These are phyloP conservation scores for Ramalina intermedia DNA, from an alignment of 495 filamentous ascomycete species.

Conservation along the genomic window DNA sequence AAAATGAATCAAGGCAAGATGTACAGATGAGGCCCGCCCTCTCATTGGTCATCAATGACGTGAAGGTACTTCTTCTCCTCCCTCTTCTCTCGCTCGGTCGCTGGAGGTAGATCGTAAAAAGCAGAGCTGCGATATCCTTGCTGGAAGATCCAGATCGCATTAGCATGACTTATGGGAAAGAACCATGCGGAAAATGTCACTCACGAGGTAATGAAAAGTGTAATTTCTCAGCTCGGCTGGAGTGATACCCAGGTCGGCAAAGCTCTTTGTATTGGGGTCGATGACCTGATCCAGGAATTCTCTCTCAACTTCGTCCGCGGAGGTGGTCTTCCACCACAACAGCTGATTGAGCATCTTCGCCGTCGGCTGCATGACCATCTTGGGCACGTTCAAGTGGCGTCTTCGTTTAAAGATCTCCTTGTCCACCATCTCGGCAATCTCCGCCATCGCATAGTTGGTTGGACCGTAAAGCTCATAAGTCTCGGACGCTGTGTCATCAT, in stretches of 20 bases:
- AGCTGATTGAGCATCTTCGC: slow-evolving; percentile 59
- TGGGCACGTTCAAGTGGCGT: slow-evolving; percentile 84
- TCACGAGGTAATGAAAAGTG: slow-evolving; percentile 86
- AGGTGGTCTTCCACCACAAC: slow-evolving; percentile 77
- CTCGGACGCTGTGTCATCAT: slow-evolving; percentile 77
- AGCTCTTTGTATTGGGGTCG: slow-evolving; percentile 83
- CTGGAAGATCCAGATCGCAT: slow-evolving; percentile 30
- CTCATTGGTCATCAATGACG: slow-evolving; percentile 73
- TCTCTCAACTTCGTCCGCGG: slow-evolving; percentile 77
- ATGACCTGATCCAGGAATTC: slow-evolving; percentile 93
- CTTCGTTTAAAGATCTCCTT: slow-evolving; percentile 81
- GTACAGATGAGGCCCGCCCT: too few species aligned
- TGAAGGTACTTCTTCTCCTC: slow-evolving; percentile 96
- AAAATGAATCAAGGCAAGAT: too few species aligned
- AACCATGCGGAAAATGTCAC: slow-evolving; percentile 18
- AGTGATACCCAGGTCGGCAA: slow-evolving; percentile 82
- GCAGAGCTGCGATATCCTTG: slow-evolving; percentile 68
- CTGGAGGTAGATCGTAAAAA: slow-evolving; percentile 85
- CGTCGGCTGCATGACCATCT: slow-evolving; percentile 54
- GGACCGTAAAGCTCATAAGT: slow-evolving; percentile 94
- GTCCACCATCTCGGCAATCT: slow-evolving; percentile 80
- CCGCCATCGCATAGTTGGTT: slow-evolving; percentile 75
- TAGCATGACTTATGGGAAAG: slow-evolving; percentile 8
- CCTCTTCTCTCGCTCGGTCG: slow-evolving; percentile 82
- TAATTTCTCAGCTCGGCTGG: slow-evolving; percentile 66